Conservation (phyloP, 768 basidiomycete genomes). For the Podaxis pistillaris region DNA sequence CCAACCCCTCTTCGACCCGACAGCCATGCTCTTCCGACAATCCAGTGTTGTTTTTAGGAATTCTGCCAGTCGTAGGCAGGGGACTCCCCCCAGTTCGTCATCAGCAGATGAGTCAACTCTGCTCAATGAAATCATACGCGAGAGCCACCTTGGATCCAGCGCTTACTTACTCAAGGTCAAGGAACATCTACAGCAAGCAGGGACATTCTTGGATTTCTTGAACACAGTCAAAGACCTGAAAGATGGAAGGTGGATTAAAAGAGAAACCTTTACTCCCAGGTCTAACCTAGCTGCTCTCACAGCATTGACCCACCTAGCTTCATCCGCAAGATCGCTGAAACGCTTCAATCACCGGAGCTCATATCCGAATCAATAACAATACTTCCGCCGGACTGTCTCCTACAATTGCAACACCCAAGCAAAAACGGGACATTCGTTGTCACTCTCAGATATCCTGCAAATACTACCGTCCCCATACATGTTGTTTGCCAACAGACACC, state of each 20-base stretch:
- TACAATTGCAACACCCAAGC: not conserved
- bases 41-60: not conserved
- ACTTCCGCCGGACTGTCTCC: not conserved
- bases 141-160: not conserved
- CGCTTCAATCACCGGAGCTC: not conserved
- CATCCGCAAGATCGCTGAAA: not conserved
- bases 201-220: not conserved
- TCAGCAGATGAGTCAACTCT: not conserved
- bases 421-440: not conserved
- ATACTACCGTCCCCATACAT: not conserved
- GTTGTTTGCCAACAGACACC: not conserved
- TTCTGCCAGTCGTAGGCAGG: not conserved
- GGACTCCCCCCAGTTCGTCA: not conserved
- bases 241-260: not conserved
- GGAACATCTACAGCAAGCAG: not conserved
- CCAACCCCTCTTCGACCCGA: not conserved
- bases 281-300: not conserved
- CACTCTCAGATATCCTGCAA: not conserved
- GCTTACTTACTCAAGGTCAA: constrained; percentile 4
- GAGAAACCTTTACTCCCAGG: not conserved
- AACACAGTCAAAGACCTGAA: not conserved
- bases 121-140: not conserved
- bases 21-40: not conserved
- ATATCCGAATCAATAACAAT: not conserved
- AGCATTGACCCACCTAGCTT: not conserved